A percentile compares a stretch with the other conserved stretches of the same genome.
Evolutionary conservation across 1,139 yeast species (phyloP).

Genomic region (Candida tetrigidarum): DNA sequence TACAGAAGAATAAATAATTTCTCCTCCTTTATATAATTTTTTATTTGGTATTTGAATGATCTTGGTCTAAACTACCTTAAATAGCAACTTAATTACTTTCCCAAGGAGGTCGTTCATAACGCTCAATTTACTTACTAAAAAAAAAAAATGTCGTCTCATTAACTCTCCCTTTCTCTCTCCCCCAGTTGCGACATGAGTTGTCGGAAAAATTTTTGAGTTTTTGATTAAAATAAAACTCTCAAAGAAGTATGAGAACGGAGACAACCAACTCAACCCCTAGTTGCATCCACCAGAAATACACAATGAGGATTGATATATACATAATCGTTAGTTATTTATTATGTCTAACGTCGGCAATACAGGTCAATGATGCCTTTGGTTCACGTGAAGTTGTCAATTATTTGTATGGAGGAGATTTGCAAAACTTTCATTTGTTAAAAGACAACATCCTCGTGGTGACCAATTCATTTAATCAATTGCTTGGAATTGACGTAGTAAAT

Average conservation of each 20-base stretch:
- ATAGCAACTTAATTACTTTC: no score
- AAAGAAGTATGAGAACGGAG: no score
- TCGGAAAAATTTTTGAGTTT: neutral
- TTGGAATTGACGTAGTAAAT: constrained; percentile 23
- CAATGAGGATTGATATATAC: constrained; percentile 8
- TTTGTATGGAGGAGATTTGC: constrained; percentile 22
- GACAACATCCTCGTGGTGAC: constrained; percentile 26
- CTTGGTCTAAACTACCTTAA: no score
- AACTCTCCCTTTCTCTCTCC: no score
- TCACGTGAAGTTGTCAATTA: constrained; percentile 34
- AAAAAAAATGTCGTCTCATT: no score
- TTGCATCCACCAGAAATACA: no score
- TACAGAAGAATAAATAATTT: neutral
- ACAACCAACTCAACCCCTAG: no score
- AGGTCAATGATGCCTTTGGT: constrained; percentile 42
- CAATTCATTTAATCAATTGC: constrained; percentile 28
- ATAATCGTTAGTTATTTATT: constrained; percentile 7
- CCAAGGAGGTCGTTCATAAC: neutral
- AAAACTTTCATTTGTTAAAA: constrained; percentile 11
- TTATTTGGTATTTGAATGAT: no score
- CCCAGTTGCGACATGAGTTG: neutral
- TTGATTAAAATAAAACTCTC: no score
- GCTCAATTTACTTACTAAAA: no score
- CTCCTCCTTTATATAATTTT: no score
- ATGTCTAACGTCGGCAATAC: constrained; percentile 20